Percentiles rank a stretch among this genome's conserved stretches.
phyloP scores from a whole-genome alignment of 176 grass and related monocot genomes.

The Guadua angustifolia region DNA sequence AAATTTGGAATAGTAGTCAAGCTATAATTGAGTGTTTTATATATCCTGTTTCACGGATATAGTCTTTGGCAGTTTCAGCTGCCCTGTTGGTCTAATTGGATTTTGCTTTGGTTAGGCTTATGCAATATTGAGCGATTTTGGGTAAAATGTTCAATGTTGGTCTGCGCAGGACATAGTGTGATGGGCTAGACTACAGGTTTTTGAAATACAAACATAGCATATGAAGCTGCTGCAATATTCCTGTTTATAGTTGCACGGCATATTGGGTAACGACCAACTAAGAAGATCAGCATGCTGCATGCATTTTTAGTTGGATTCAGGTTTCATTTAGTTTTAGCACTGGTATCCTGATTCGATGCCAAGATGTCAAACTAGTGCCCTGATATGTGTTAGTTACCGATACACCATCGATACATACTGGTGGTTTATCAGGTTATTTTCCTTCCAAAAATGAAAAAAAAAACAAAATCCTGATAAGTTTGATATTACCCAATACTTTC shows the following conservation, averaged over 20 bases:
- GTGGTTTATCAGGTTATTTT: not conserved
- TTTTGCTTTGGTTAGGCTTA: constrained; percentile 18
- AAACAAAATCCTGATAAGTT: not conserved
- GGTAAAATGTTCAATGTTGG: not conserved
- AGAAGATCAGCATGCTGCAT: not conserved
- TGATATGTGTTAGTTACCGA: not conserved
- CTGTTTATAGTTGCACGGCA: not conserved
- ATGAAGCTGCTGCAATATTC: not conserved
- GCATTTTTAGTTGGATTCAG: not conserved
- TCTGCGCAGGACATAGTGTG: not conserved
- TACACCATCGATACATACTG: not conserved
- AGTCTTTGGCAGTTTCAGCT: not conserved
- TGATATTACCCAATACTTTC: not conserved
- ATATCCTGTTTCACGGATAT: constrained; percentile 28
- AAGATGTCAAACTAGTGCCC: not conserved
- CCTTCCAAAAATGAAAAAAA: not conserved
- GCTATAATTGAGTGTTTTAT: not conserved
- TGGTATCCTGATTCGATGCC: not conserved
- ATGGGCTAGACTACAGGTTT: not conserved
- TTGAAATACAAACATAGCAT: constrained; percentile 1
- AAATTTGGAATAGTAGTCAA: not conserved
- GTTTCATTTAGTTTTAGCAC: not conserved
- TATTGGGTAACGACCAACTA: not conserved
- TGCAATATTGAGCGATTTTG: not conserved
- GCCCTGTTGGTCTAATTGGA: not conserved